Evolutionary conservation across 345 rosid genomes (phyloP).

Genomic region (Psidium friedrichsthalianum): DNA sequence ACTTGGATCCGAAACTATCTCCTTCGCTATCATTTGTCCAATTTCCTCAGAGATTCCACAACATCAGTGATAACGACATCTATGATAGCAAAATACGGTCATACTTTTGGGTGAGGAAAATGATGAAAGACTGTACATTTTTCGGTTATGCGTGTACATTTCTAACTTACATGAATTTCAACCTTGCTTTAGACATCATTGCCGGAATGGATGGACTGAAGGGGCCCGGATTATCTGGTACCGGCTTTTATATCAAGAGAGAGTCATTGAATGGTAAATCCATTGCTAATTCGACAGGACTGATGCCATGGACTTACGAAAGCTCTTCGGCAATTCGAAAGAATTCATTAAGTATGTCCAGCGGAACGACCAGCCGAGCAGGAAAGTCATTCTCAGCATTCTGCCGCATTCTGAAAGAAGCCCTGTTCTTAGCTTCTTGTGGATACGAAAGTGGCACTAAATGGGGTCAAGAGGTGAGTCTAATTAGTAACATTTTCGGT

Average conservation of each 20-base stretch:
- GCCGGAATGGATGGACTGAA: conserved; percentile 23
- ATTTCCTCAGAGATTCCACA: conserved; percentile 31
- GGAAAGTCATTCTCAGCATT: background rate
- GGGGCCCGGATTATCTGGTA: conserved; percentile 29
- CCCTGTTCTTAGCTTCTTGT: conserved; percentile 19
- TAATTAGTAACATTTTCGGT: background rate
- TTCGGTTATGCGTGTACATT: background rate
- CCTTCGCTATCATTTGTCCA: conserved; percentile 24
- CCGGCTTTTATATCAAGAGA: conserved; percentile 36
- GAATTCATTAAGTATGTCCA: conserved; percentile 16
- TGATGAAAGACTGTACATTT: background rate
- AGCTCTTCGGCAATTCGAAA: conserved; percentile 17
- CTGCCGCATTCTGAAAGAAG: conserved; percentile 1
- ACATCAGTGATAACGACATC: conserved; percentile 25
- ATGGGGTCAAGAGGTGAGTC: conserved; percentile 34
- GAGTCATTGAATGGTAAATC: conserved; percentile 6
- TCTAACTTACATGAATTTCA: background rate
- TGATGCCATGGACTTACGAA: conserved; percentile 1
- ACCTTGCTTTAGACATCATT: background rate
- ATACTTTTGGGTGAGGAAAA: conserved; percentile 12
- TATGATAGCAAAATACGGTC: conserved; percentile 24
- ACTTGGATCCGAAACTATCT: conserved; percentile 19
- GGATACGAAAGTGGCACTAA: conserved; percentile 11
- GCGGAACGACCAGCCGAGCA: background rate
- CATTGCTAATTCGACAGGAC: background rate